Conservation (phyloP, 805 yeast species). For the Wickerhamomyces hampshirensis region DNA sequence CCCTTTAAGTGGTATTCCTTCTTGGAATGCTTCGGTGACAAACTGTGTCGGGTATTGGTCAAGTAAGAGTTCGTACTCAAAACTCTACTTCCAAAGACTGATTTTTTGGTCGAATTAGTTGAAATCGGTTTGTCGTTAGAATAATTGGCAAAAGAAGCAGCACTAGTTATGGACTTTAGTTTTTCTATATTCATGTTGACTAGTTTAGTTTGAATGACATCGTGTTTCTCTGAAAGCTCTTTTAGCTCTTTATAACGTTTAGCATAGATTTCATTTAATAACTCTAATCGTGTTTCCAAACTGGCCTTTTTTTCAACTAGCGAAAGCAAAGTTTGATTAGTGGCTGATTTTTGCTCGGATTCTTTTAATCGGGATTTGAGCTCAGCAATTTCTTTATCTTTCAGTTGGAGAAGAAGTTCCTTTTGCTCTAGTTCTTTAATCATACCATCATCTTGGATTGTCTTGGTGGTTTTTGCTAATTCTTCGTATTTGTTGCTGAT, state of each 20-base stretch:
- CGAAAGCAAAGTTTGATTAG: constrained; percentile 7
- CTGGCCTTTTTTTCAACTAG: constrained; percentile 15
- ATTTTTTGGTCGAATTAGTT: constrained; percentile 4
- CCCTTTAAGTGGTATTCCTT: constrained; percentile 1
- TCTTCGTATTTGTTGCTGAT: no score
- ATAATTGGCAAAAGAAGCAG: constrained; percentile 13
- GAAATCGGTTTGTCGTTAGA: neutral
- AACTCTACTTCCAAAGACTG: constrained; percentile 14
- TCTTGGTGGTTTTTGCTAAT: neutral
- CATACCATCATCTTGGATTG: constrained; percentile 1
- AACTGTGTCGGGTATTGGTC: constrained; percentile 5
- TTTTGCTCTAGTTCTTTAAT: constrained; percentile 6
- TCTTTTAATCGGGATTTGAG: constrained; percentile 13
- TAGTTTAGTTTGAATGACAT: constrained; percentile 21
- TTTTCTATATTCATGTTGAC: constrained; percentile 25
- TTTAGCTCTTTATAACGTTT: constrained; percentile 25
- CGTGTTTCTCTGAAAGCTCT: constrained; percentile 25
- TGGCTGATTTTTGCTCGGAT: neutral
- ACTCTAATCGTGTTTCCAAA: constrained; percentile 19
- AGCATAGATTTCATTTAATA: constrained; percentile 22
- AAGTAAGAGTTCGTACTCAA: constrained; percentile 26
- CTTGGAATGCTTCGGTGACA: neutral
- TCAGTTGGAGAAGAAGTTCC: constrained; percentile 11
- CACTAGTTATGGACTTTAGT: constrained; percentile 23
- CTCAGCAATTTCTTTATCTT: constrained; percentile 15